Conservation (phyloP, 345 rosid species). For the Garcia nutans region DNA sequence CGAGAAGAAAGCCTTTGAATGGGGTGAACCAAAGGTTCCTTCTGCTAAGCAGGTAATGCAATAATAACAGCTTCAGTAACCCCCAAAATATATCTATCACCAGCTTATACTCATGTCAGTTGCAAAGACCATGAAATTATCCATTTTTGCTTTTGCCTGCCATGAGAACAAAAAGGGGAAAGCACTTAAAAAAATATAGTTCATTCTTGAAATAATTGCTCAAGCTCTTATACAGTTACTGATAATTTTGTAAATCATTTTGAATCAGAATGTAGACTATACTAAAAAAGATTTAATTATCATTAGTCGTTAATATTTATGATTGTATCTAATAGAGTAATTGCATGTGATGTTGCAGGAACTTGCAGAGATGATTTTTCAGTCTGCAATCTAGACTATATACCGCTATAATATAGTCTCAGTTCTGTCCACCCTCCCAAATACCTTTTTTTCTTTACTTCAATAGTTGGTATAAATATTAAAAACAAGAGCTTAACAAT, state of each 20-base stretch:
- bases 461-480: neutral
- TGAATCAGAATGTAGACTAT: no score
- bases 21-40: constrained; percentile 87
- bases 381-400: constrained; percentile 48
- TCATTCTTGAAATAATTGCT: neutral
- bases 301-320: no score
- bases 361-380: constrained; percentile 94
- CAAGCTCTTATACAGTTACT: neutral
- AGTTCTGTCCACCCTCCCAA: neutral
- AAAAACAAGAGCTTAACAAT: neutral
- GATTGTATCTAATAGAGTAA: constrained; percentile 3
- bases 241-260: no score
- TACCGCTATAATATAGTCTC: no score
- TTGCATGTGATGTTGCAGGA: constrained; percentile 51
- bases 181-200: neutral
- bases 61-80: neutral
- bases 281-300: no score
- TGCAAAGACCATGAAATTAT: neutral
- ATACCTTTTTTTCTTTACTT: neutral
- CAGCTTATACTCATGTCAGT: neutral
- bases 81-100: neutral
- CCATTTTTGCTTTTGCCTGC: neutral
- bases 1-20: constrained; percentile 78
- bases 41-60: constrained; percentile 90
- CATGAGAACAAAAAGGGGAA: neutral